These are phyloP conservation scores for Diaporthe nobilis DNA, from an alignment of 2,329 filamentous ascomycete species.

Conservation along the genomic window DNA sequence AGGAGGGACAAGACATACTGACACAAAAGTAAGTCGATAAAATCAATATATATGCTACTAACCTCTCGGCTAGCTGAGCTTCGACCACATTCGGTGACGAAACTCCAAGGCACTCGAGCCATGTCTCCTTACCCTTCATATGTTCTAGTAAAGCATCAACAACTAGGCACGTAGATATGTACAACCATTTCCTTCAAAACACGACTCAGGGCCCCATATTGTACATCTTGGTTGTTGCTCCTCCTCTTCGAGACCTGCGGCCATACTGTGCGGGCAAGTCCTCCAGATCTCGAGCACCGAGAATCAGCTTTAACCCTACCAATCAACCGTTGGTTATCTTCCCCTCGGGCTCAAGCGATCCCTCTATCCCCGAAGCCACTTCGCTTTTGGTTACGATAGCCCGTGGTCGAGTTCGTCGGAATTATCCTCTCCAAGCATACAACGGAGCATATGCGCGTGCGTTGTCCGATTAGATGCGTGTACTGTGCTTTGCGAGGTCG, in stretches of 20 bases:
- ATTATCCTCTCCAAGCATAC: neutral
- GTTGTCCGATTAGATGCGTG: slow-evolving; percentile 10
- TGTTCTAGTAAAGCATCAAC: slow-evolving; percentile 20
- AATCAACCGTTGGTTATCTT: neutral
- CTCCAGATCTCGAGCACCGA: neutral
- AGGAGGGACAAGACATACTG: neutral
- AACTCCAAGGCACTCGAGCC: neutral
- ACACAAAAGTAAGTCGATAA: neutral
- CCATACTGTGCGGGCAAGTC: slow-evolving; percentile 1
- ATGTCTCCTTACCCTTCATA: neutral
- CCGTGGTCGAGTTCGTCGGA: neutral
- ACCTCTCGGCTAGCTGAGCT: slow-evolving; percentile 17
- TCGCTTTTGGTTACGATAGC: neutral
- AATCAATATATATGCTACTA: slow-evolving; percentile 8
- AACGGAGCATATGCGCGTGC: neutral
- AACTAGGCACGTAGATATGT: slow-evolving; percentile 20
- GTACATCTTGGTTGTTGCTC: slow-evolving; percentile 6
- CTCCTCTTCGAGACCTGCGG: neutral
- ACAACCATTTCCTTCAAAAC: slow-evolving; percentile 15
- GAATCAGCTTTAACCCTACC: neutral
- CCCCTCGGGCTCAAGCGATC: neutral
- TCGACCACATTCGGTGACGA: neutral
- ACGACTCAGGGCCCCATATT: slow-evolving; percentile 13
- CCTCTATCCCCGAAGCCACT: neutral
- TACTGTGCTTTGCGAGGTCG: slow-evolving; percentile 1